Conservation (phyloP, 2,329 filamentous ascomycete genomes). For the Westerdykella aurantiaca region DNA sequence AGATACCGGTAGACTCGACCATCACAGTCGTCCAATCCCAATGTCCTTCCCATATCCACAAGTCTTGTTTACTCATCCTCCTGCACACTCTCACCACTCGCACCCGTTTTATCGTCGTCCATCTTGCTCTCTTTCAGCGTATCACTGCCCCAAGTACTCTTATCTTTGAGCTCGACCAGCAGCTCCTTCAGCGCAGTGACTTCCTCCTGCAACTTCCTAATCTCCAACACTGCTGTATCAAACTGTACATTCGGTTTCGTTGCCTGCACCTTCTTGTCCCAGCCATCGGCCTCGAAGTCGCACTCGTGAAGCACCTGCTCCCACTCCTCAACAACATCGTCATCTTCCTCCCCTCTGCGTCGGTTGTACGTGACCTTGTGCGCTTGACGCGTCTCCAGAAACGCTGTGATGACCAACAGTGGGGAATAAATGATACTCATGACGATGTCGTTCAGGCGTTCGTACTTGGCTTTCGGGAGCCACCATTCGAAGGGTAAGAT, state of each 20-base stretch:
- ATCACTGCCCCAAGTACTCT: conserved; percentile 24
- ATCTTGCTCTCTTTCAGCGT: conserved; percentile 26
- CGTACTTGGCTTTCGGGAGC: conserved; percentile 69
- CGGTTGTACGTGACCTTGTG: conserved; percentile 66
- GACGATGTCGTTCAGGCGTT: conserved; percentile 77
- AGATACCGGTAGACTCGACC: no score
- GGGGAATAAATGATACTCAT: conserved; percentile 86
- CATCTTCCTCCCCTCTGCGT: conserved; percentile 75
- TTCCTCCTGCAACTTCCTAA: conserved; percentile 41
- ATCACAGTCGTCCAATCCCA: background rate
- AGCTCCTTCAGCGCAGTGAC: conserved; percentile 43
- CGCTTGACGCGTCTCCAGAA: conserved; percentile 44
- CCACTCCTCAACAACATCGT: conserved; percentile 88
- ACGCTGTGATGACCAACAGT: conserved; percentile 70
- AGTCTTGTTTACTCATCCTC: conserved; percentile 7
- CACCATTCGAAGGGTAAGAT: conserved; percentile 90
- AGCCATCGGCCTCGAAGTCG: conserved; percentile 78
- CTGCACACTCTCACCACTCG: conserved; percentile 20
- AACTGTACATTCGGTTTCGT: conserved; percentile 76
- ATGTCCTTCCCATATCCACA: background rate
- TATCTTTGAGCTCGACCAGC: conserved; percentile 23
- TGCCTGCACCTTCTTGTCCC: conserved; percentile 72
- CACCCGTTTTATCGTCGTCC: conserved; percentile 13
- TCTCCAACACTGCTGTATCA: conserved; percentile 68
- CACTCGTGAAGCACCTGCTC: conserved; percentile 69